Evolutionary conservation across 2,329 filamentous ascomycete genomes (phyloP), one percentile per base, ranked within the genome.

Genomic region (Phyllosticta paracitricarpa): DNA sequence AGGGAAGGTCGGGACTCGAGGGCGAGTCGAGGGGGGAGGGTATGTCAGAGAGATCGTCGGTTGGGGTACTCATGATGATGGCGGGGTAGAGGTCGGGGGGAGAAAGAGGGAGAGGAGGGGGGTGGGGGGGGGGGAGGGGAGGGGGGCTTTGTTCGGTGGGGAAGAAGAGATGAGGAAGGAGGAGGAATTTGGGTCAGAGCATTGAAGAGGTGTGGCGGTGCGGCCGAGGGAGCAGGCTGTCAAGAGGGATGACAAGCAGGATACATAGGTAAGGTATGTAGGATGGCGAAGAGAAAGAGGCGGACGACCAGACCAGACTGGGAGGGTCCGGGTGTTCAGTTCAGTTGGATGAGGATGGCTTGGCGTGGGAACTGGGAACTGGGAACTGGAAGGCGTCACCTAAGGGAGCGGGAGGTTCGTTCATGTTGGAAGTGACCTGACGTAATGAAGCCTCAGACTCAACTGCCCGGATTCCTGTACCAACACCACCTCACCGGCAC

Each of bases 11-110:
- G 51, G 67, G 61, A 55, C 62, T 61, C 70, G 61, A 67, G 66
- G 58, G 67, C 62, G 54, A 65, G 62, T 22, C 65, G 64, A 61
- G 71, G 68, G 58, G 70, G 69, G 19, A 70, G 71, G 71, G 14
- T 69, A 53, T 68, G 68, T 54, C 61, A 33, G 61, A 63, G 26
- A 58, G 55, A 22, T 57, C 26, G 30, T 61, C 61, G 48, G 58
- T 61, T 6, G 51, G n/a, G 57, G 57, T 54, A 10, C 53, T 35
- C 61, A 63, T 63, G 35, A 48, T 40, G 61, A 35, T n/a, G 10
- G 56, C 22, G 33, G 51, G 57, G 51, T 40, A 51, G 58, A 53
- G 54, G 55, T 59, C 55, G 58, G 58, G 52, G 52, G 58, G 26
- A 54, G 58, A 53, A 40, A 22, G 22, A 6, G n/a, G n/a, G n/a